Evolutionary conservation across 371 early-diverging fungal species (phyloP).

Genomic region (Apophysomyces elegans): DNA sequence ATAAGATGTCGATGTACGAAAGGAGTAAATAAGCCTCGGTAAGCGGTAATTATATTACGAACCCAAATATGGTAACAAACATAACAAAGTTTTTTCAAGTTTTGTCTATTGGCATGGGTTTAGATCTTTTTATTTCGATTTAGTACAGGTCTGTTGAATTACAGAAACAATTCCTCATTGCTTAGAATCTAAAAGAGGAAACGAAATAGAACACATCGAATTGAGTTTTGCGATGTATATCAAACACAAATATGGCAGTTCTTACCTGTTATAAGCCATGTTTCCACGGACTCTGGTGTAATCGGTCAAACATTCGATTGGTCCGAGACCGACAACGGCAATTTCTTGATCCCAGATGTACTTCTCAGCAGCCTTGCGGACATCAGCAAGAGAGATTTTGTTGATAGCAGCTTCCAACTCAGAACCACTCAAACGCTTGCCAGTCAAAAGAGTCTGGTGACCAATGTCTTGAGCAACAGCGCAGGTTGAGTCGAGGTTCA

Average conservation of each 20-base stretch:
- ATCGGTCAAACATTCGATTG: constrained; percentile 86
- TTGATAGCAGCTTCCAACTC: constrained; percentile 28
- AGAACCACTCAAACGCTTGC: constrained; percentile 72
- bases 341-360: constrained; percentile 88
- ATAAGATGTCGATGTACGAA: too few relatives aligned
- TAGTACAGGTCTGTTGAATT: neutral
- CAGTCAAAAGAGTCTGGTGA: constrained; percentile 88
- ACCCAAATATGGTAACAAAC: too few relatives aligned
- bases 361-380: constrained; percentile 83
- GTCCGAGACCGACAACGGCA: constrained; percentile 90
- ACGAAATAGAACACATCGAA: neutral
- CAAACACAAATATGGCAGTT: neutral
- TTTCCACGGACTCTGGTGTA: constrained; percentile 83
- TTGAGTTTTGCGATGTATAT: neutral
- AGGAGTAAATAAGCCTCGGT: too few relatives aligned
- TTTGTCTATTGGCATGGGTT: too few relatives aligned
- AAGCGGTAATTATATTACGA: too few relatives aligned
- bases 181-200: too few relatives aligned
- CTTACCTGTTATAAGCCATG: constrained; percentile 73
- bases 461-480: constrained; percentile 94
- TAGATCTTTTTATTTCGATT: neutral
- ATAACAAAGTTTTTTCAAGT: too few relatives aligned
- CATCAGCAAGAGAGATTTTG: constrained; percentile 61
- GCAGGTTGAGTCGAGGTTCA: constrained; percentile 87
- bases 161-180: neutral